Base-by-base conservation (phyloP, 352 stramenopile species). In the Pythium sukuiense region DNA sequence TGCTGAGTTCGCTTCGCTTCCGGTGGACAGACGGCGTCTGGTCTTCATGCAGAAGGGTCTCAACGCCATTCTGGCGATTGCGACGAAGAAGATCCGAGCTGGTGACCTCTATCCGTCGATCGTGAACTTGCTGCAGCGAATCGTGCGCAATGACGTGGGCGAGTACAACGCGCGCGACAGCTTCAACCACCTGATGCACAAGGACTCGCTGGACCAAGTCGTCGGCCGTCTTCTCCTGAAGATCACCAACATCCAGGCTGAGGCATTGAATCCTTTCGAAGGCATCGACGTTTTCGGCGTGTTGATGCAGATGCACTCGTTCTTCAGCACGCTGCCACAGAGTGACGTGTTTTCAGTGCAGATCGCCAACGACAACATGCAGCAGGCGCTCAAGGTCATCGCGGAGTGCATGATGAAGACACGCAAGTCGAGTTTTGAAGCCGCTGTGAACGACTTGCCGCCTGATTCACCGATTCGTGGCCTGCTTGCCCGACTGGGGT, bases 221-320 rank as follows among this genome's bases (percentile, higher is more conserved):
- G 74, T 94, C 9, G 84, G 85, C 1, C 81, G 86, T 3, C 76
- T 96, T 46, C 61, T 94, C 41, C 45, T 93, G 8, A 82, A 89
- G 65, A 71, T 94, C 50, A 82, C 87, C 0, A 75, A 67, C 9
- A 54, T 74, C 0, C 85, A 96, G 64, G 76, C 85, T 3, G 80
- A 76, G 26, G 74, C 73, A 6, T 18, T 90, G 16, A 83, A 84
- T 27, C 84, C 85, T 0, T 94, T 94, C 33, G 83, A 92, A 68
- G 76, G 76, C 12, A 87, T 94, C 55, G 81, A 96, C 57, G 77
- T 96, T 20, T 93, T 89, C 41, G 84, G 82, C 43, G 79, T 94
- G 26, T 71, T 95, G 33, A 93, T 93, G 82, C 81, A 93, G 61
- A 93, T 94, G 85, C 85, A 95, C 59, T 89, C 76, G 37, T 93